phyloP scores from a whole-genome alignment of 1,139 yeast species.

The Pichia sp. region DNA sequence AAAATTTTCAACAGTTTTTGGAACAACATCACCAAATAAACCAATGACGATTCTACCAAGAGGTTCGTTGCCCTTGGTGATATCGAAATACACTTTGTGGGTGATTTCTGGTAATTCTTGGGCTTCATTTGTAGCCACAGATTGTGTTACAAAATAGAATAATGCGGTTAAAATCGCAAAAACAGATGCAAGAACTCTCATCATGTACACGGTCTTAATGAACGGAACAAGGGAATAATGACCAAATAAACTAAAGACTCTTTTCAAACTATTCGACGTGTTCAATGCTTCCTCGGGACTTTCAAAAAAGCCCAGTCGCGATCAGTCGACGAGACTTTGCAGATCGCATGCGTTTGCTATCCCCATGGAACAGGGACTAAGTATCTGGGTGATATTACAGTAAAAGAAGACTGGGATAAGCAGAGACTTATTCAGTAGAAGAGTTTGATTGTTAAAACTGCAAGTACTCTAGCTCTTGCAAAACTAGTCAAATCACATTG shows the following conservation, averaged over 20 bases:
- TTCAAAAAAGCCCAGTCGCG: background rate
- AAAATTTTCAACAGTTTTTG: constrained; percentile 52
- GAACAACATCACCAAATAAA: constrained; percentile 49
- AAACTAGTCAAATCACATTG: too few relatives aligned
- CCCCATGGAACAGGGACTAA: too few relatives aligned
- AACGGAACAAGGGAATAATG: background rate
- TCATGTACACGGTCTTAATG: constrained; percentile 5
- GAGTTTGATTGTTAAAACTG: too few relatives aligned
- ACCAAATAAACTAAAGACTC: background rate
- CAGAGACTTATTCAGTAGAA: too few relatives aligned
- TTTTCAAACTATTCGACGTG: too few relatives aligned
- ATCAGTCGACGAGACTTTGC: background rate
- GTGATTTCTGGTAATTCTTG: constrained; percentile 52
- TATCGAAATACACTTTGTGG: constrained; percentile 76
- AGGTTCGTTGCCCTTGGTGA: constrained; percentile 68
- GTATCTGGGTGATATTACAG: too few relatives aligned
- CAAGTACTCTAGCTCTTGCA: too few relatives aligned
- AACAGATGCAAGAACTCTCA: constrained; percentile 20
- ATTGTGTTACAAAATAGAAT: constrained; percentile 16
- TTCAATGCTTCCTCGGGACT: background rate
- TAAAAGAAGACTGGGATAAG: too few relatives aligned
- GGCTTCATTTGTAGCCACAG: constrained; percentile 10
- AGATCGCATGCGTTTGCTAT: too few relatives aligned
- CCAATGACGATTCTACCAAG: constrained; percentile 52
- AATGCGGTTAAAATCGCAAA: constrained; percentile 16